A percentile compares a stretch with the other conserved stretches of the same genome.
These are phyloP conservation scores for Aureobasidium pullulans DNA, from an alignment of 2,329 filamentous ascomycete genomes.

Conservation along the genomic window DNA sequence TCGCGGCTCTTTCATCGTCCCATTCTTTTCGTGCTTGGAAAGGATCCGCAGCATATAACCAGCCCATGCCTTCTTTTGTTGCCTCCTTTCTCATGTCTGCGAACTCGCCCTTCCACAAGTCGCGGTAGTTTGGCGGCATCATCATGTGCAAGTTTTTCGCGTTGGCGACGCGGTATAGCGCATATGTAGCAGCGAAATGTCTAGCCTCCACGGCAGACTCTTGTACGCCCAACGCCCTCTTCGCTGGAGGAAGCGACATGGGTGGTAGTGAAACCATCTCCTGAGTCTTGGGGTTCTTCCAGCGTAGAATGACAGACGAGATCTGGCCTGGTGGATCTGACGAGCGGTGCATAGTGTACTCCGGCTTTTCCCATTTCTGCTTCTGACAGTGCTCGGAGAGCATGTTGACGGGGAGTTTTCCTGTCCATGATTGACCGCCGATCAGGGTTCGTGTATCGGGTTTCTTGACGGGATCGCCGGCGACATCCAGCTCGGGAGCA, in stretches of 20 bases:
- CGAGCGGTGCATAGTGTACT: constrained; percentile 61
- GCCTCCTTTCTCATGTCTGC: constrained; percentile 74
- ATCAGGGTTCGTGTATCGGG: constrained; percentile 68
- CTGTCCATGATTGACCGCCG: constrained; percentile 92
- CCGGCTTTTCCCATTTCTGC: constrained; percentile 89
- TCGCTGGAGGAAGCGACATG: constrained; percentile 69
- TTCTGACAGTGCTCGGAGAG: constrained; percentile 93
- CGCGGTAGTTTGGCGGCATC: constrained; percentile 80
- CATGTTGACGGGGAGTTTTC: constrained; percentile 89
- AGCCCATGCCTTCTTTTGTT: constrained; percentile 65
- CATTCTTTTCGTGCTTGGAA: constrained; percentile 74
- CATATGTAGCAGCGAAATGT: constrained; percentile 89
- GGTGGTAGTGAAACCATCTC: constrained; percentile 68
- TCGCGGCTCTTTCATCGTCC: constrained; percentile 66
- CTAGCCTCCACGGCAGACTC: constrained; percentile 81
- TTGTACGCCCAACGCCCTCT: constrained; percentile 62
- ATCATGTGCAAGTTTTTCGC: constrained; percentile 96
- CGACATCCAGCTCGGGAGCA: constrained; percentile 18
- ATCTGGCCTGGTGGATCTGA: constrained; percentile 36
- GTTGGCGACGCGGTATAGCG: constrained; percentile 82
- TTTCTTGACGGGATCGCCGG: constrained; percentile 44
- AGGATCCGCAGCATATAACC: constrained; percentile 94
- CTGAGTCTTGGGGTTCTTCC: constrained; percentile 71
- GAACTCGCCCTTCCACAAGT: constrained; percentile 86
- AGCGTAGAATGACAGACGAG: constrained; percentile 70